A percentile compares a stretch with the other conserved stretches of the same genome.
Conservation (phyloP, 1,284 basidiomycete species). For the Apiotrichum mycotoxinovorans region DNA sequence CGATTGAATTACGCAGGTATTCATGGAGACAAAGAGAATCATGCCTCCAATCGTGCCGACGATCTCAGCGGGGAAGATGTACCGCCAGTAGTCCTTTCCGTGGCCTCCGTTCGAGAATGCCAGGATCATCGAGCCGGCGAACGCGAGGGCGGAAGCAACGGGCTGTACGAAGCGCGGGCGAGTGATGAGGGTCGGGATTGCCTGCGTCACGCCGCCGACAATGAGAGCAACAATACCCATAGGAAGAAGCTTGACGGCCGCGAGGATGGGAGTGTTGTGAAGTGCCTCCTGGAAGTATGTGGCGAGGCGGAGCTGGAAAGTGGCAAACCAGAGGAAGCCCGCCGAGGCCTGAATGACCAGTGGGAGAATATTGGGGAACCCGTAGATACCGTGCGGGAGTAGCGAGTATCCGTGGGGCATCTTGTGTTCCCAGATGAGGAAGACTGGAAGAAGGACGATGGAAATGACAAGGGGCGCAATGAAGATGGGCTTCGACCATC, state of each 20-base stretch:
- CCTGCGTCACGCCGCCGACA: slow-evolving; percentile 36
- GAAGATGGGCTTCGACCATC: slow-evolving; percentile 44
- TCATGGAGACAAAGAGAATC: slow-evolving; percentile 46
- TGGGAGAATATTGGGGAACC: slow-evolving; percentile 46
- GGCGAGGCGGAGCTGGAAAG: slow-evolving; percentile 42
- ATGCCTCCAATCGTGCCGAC: slow-evolving; percentile 43
- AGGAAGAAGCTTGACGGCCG: slow-evolving; percentile 43
- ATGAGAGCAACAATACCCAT: slow-evolving; percentile 45
- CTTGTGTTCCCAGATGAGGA: slow-evolving; percentile 31
- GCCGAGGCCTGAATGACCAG: slow-evolving; percentile 41
- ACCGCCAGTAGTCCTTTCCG: slow-evolving; percentile 44
- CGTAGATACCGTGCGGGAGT: slow-evolving; percentile 45
- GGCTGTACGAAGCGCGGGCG: slow-evolving; percentile 40
- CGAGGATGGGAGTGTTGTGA: slow-evolving; percentile 39
- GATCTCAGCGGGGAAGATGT: slow-evolving; percentile 42
- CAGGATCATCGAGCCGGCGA: slow-evolving; percentile 42
- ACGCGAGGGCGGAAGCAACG: slow-evolving; percentile 31
- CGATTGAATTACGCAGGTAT: slow-evolving; percentile 38
- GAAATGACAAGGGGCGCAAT: slow-evolving; percentile 42
- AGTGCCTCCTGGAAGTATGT: slow-evolving; percentile 46
- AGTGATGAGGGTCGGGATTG: slow-evolving; percentile 38
- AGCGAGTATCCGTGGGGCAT: slow-evolving; percentile 40
- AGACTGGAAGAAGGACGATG: slow-evolving; percentile 18
- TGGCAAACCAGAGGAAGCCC: slow-evolving; percentile 32
- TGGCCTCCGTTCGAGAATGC: slow-evolving; percentile 39